Evolutionary conservation across 2,329 filamentous ascomycete species (phyloP), one percentile per base, ranked within the genome.

Genomic region (Fonsecaea pugnacius): DNA sequence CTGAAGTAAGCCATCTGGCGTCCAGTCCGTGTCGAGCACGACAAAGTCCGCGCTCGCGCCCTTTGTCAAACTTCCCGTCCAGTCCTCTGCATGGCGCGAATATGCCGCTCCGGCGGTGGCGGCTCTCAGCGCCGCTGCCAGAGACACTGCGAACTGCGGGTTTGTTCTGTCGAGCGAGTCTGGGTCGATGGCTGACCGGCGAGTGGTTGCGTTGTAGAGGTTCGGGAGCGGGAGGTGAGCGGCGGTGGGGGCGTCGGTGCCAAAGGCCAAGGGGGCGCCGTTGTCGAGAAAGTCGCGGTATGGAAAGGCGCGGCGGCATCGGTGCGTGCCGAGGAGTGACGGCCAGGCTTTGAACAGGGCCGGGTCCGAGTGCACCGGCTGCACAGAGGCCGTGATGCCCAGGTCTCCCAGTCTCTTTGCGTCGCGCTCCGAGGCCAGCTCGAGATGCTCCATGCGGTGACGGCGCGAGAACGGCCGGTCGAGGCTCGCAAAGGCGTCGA

Each of bases 381-480:
- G 76, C 4, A 78, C 71, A 0, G 76, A 78, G 2, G 76, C 76
- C 0, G 75, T 78, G 68, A 83, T 82, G 2, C 81, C 81, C 1
- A 81, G 72, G 50, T 78, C 66, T 0, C 79, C 80, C 4, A 84
- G 73, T 12, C 81, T 71, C 51, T 74, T 76, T 3, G 80, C 81
- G 67, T 83, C 81, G 65, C 78, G 76, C 0, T 79, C 78, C 0
- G 78, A 75, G 0, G 79, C 79, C 58, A 84, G 73, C 65, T 84
- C 81, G 10, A 84, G 75, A 71, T 84, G 82, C 69, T 84, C 82
- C 66, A 84, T 83, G 50, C 82, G 76, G 65, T 83, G 81, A 18
- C 81, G 75, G 46, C 77, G 76, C 10, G 30, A 24, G n/a, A 75
- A 75, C 3, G 77, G 76, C 2, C 74, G 75, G n/a, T 70, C 69